These are phyloP conservation scores for Excoecaria agallocha DNA, from an alignment of 345 rosid genomes.

Conservation along the genomic window DNA sequence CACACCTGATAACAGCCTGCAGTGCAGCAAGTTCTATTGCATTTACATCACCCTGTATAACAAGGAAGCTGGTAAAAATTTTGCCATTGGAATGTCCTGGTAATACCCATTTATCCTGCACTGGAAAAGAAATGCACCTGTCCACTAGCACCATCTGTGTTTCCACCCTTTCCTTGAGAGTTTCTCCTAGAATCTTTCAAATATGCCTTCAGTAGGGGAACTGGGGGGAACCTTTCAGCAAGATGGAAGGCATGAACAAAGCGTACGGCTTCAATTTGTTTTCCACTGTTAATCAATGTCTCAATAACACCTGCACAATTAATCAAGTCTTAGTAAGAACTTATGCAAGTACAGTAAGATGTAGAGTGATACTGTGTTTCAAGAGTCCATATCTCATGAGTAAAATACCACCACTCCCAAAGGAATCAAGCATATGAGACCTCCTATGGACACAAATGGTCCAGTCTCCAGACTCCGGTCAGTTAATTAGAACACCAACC, in stretches of 20 bases:
- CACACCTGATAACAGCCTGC: constrained; percentile 47
- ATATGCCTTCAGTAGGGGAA: constrained; percentile 52
- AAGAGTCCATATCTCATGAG: constrained; percentile 7
- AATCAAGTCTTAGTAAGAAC: constrained; percentile 6
- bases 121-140: constrained; percentile 33
- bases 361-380: constrained; percentile 5
- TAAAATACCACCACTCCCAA: constrained; percentile 10
- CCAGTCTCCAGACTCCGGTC: constrained; percentile 41
- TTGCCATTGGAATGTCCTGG: constrained; percentile 4
- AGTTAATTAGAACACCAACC: constrained; percentile 52
- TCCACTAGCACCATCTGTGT: constrained; percentile 27
- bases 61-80: not conserved
- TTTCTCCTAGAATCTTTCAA: constrained; percentile 54
- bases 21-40: constrained; percentile 53
- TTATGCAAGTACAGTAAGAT: not conserved
- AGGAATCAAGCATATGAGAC: constrained; percentile 16
- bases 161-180: constrained; percentile 47
- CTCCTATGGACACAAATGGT: constrained; percentile 23
- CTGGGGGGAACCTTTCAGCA: constrained; percentile 47
- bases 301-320: constrained; percentile 47
- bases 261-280: constrained; percentile 54
- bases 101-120: not conserved
- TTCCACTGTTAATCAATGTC: constrained; percentile 42
- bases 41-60: constrained; percentile 40
- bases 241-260: constrained; percentile 56